Conservation (phyloP, 2,329 filamentous ascomycete genomes). For the Xylariomycetidae sp. region DNA sequence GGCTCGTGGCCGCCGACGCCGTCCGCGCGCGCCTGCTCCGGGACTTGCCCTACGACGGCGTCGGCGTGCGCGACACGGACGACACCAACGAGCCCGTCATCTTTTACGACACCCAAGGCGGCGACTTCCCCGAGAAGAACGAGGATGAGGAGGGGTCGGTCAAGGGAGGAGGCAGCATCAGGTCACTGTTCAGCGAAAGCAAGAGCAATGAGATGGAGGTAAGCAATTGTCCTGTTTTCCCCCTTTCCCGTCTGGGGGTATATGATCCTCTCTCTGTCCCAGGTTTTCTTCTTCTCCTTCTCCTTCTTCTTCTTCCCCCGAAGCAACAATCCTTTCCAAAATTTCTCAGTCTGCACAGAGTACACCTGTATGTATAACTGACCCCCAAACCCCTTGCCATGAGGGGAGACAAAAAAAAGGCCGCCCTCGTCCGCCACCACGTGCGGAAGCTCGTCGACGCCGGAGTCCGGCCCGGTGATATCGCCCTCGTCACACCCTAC, state of each 20-base stretch:
- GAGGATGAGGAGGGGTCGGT: constrained; percentile 61
- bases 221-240: too few species aligned
- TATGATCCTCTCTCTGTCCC: too few species aligned
- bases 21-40: constrained; percentile 73
- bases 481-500: constrained; percentile 93
- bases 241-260: too few species aligned
- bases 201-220: constrained; percentile 76
- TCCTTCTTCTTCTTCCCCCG: too few species aligned
- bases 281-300: too few species aligned
- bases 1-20: constrained; percentile 72
- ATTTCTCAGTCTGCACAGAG: too few species aligned
- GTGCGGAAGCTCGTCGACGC: constrained; percentile 71
- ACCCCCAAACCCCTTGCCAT: too few species aligned
- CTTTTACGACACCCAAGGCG: constrained; percentile 95
- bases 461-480: constrained; percentile 76
- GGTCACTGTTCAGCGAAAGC: constrained; percentile 48
- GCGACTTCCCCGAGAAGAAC: constrained; percentile 78
- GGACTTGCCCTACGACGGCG: constrained; percentile 71
- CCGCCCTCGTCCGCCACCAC: constrained; percentile 72
- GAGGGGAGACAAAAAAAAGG: too few species aligned
- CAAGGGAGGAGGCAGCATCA: constrained; percentile 34
- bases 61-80: constrained; percentile 74
- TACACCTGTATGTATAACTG: too few species aligned
- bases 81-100: constrained; percentile 84
- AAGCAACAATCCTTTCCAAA: too few species aligned